Evolutionary conservation across 345 rosid genomes (phyloP).

Genomic region (Syzygium grande): DNA sequence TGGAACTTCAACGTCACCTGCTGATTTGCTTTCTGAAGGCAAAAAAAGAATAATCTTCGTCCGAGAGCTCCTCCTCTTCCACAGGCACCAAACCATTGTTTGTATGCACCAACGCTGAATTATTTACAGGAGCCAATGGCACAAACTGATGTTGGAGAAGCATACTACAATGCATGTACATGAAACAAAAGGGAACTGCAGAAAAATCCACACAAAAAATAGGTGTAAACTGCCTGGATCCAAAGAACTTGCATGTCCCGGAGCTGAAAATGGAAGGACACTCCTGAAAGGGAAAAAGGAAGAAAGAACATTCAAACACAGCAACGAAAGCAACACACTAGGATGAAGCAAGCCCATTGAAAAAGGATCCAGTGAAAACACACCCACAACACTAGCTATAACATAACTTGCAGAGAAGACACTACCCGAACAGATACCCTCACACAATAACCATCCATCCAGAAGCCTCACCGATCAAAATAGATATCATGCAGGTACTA

Average conservation of each 20-base stretch:
- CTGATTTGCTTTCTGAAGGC: conserved; percentile 2
- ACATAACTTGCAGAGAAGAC: not conserved
- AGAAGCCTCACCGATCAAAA: not conserved
- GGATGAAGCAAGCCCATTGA: not conserved
- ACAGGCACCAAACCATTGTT: conserved; percentile 9
- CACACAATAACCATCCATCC: not conserved
- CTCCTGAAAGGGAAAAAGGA: conserved; percentile 33
- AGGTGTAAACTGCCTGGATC: conserved; percentile 25
- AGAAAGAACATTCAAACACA: not conserved
- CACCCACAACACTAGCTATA: not conserved
- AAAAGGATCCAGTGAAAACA: not conserved
- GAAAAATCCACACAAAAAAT: conserved; percentile 60
- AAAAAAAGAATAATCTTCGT: not conserved
- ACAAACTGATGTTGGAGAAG: conserved; percentile 16
- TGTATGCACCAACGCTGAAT: conserved; percentile 10
- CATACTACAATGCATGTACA: conserved; percentile 34
- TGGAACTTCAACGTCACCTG: conserved; percentile 7
- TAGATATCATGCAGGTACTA: not conserved
- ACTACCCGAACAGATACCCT: not conserved
- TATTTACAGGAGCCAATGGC: conserved; percentile 34
- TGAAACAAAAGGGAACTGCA: conserved; percentile 59
- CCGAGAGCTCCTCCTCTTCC: conserved; percentile 5
- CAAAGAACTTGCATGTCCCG: conserved; percentile 65
- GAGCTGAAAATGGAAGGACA: conserved; percentile 18
- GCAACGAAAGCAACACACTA: not conserved